Conservation (phyloP, 2,329 filamentous ascomycete species). For the Fusarium chuoi region DNA sequence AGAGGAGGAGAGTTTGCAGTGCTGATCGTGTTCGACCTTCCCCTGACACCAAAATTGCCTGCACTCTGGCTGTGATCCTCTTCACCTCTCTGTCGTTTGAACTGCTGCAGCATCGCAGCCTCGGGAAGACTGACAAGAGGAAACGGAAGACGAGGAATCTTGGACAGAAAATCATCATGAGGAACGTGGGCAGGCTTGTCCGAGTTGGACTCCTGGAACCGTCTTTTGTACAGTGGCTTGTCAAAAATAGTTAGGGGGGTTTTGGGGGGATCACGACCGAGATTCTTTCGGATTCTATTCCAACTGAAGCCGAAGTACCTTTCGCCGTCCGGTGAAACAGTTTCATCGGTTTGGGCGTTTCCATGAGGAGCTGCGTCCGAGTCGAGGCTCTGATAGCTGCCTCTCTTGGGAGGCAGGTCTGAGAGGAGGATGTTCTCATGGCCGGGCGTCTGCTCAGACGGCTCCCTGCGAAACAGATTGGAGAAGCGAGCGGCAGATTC, state of each 20-base stretch:
- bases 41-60: constrained; percentile 39
- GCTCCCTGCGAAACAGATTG: constrained; percentile 40
- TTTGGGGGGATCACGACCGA: constrained; percentile 39
- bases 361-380: constrained; percentile 36
- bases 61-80: constrained; percentile 51
- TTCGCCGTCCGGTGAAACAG: not conserved
- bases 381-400: constrained; percentile 48
- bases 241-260: constrained; percentile 37
- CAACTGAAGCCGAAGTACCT: constrained; percentile 42
- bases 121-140: constrained; percentile 52
- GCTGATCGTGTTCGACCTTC: constrained; percentile 47
- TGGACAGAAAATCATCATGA: constrained; percentile 38
- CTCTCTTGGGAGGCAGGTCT: constrained; percentile 40
- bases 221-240: constrained; percentile 36
- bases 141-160: constrained; percentile 48
- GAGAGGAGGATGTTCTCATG: constrained; percentile 25
- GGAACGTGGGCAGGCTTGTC: constrained; percentile 28
- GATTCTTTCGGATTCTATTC: constrained; percentile 41
- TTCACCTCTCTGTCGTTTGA: constrained; percentile 48
- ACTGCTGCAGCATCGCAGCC: constrained; percentile 49
- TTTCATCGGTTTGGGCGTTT: not conserved
- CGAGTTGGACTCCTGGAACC: constrained; percentile 15
- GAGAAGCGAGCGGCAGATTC: constrained; percentile 43
- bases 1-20: constrained; percentile 43
- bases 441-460: not conserved